phyloP scores from a whole-genome alignment of 2,329 filamentous ascomycete genomes.

The Talaromyces sp. region DNA sequence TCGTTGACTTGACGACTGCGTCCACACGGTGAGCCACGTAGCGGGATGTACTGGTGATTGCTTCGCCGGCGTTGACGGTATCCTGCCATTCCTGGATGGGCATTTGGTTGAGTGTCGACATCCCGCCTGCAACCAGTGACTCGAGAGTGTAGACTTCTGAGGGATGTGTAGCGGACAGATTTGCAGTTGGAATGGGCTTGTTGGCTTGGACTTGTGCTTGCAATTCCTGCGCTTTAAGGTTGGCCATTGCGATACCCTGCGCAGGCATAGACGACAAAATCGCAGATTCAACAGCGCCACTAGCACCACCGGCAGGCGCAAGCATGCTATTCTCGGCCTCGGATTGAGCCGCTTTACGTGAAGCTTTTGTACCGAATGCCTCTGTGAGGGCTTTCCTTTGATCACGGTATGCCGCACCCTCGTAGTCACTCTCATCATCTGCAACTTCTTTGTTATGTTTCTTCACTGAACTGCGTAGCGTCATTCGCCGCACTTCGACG shows the following conservation, averaged over 20 bases:
- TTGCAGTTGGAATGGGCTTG: constrained; percentile 47
- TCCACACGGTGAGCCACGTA: constrained; percentile 47
- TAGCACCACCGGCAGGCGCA: constrained; percentile 36
- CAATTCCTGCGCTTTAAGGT: constrained; percentile 33
- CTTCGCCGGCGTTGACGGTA: constrained; percentile 35
- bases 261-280: constrained; percentile 45
- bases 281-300: constrained; percentile 43
- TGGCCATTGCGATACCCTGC: constrained; percentile 31
- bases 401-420: constrained; percentile 35
- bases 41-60: constrained; percentile 42
- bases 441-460: constrained; percentile 26
- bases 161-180: constrained; percentile 45
- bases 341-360: constrained; percentile 49
- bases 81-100: constrained; percentile 47
- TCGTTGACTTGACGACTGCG: constrained; percentile 38
- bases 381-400: constrained; percentile 47
- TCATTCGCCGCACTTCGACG: constrained; percentile 55
- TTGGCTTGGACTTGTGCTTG: constrained; percentile 46
- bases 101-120: constrained; percentile 43
- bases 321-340: constrained; percentile 50
- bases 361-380: constrained; percentile 52
- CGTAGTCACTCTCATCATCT: constrained; percentile 28
- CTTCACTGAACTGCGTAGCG: constrained; percentile 51
- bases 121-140: constrained; percentile 42
- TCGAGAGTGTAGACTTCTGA: constrained; percentile 48